phyloP scores from a whole-genome alignment of 2,329 filamentous ascomycete genomes.

The Aspergillus novoparasiticus region DNA sequence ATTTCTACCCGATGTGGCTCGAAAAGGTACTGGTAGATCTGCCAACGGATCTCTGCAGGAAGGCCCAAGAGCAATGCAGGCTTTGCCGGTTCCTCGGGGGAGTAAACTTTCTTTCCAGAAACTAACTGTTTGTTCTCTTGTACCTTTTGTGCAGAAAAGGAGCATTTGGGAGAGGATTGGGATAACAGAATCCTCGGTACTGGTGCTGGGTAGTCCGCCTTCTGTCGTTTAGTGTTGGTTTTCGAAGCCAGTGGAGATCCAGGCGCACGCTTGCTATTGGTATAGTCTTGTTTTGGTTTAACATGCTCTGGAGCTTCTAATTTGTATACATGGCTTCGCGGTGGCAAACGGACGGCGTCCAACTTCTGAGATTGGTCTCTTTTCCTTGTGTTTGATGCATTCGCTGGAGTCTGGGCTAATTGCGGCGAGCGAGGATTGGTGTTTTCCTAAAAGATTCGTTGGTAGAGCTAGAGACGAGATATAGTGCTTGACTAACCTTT shows the following conservation, averaged over 20 bases:
- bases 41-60: constrained; percentile 69
- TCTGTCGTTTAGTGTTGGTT: not conserved
- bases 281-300: not conserved
- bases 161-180: not conserved
- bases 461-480: not conserved
- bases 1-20: constrained; percentile 30
- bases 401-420: not conserved
- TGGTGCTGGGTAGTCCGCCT: not conserved
- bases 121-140: not conserved
- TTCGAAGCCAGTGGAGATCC: not conserved
- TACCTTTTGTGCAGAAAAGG: not conserved
- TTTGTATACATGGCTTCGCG: not conserved
- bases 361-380: not conserved
- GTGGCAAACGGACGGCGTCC: not conserved
- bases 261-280: not conserved
- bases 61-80: constrained; percentile 65
- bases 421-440: not conserved
- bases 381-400: not conserved
- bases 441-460: not conserved
- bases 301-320: not conserved
- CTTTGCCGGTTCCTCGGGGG: not conserved
- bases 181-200: not conserved
- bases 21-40: constrained; percentile 69
- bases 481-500: not conserved
- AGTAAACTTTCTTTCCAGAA: no score